Base-by-base conservation (phyloP, 768 basidiomycete species). In the Kwoniella dendrophila region DNA sequence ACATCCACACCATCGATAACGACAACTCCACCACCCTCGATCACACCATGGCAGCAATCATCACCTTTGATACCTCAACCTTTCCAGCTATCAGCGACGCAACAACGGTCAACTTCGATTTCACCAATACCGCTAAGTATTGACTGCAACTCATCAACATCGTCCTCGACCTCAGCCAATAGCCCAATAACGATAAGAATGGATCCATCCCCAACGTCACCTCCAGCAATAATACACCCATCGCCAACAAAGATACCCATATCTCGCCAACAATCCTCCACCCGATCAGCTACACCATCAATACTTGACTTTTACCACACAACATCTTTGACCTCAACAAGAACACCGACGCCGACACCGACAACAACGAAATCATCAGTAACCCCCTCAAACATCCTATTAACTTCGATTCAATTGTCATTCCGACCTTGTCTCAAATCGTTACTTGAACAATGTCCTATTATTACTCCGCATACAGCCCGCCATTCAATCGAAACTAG, bases 331-430 rank as follows among this genome's bases (percentile, higher is more conserved):
- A 53, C 14, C 22, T 53, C 41, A 22, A 54, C 34, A 14, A 22
- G 14, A 36, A 54, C 52, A 54, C 38, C 52, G 33, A 22, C 52
- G n/a, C 5, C 41, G 18, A 43, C 36, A 38, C 36, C 36, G 36
- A 38, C 36, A 38, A 38, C 8, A 38, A 8, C 18, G 36, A 38
- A 38, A 38, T 38, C 36, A 38, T 8, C 8, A 38, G 8, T 18
- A 18, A 38, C 36, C 18, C 59, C 59, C 3, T 45, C 40, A n/a
- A 36, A 32, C 2, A 41, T 54, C 33, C 2, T 54, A 45, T 43
- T 54, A 6, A 60, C 50, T 7, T 53, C 50, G 3, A 27, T 60
- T 18, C 50, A 53, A 43, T 41, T 60, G 29, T 43, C 50, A 29
- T 43, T 60, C 30, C 47, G 20, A 20, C 59, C 51, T 3, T 26